Evolutionary conservation across 2,329 filamentous ascomycete genomes (phyloP).

Genomic region (Alternaria postmessia): DNA sequence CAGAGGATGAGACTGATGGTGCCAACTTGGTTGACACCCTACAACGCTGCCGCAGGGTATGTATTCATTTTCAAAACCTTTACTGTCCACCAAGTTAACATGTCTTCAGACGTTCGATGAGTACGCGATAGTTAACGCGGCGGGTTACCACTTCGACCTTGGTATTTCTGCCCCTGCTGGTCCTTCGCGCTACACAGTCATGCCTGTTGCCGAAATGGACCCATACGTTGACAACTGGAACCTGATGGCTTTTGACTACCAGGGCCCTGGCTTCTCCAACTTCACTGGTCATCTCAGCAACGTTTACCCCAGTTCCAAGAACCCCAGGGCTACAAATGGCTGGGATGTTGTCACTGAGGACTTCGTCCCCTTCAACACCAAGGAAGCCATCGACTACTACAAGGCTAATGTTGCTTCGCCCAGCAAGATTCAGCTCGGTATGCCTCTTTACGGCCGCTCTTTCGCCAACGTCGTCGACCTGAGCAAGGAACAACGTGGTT

Average conservation of each 20-base stretch:
- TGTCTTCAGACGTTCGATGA: constrained; percentile 44
- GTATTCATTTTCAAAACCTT: constrained; percentile 20
- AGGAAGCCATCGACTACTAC: constrained; percentile 38
- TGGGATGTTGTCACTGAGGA: constrained; percentile 12
- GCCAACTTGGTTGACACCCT: constrained; percentile 50
- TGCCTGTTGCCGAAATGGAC: constrained; percentile 54
- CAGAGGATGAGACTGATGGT: constrained; percentile 48
- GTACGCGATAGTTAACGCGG: constrained; percentile 49
- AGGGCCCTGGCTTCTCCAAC: constrained; percentile 78
- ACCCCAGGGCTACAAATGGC: constrained; percentile 32
- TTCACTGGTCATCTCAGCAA: constrained; percentile 61
- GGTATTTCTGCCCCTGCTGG: constrained; percentile 56
- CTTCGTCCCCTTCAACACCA: constrained; percentile 34
- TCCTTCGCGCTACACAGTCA: constrained; percentile 48
- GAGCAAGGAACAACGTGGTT: constrained; percentile 58
- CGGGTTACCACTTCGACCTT: constrained; percentile 53
- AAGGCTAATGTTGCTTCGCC: constrained; percentile 25
- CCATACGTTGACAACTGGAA: constrained; percentile 58
- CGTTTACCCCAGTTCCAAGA: constrained; percentile 29
- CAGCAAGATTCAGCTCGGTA: constrained; percentile 37
- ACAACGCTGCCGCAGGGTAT: constrained; percentile 42
- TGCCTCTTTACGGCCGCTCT: constrained; percentile 43
- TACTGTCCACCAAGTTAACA: neutral
- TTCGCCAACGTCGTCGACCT: constrained; percentile 37
- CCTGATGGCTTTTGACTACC: constrained; percentile 71